These are phyloP conservation scores for Cichorium intybus DNA, from an alignment of 140 eudicot genomes.

Conservation along the genomic window DNA sequence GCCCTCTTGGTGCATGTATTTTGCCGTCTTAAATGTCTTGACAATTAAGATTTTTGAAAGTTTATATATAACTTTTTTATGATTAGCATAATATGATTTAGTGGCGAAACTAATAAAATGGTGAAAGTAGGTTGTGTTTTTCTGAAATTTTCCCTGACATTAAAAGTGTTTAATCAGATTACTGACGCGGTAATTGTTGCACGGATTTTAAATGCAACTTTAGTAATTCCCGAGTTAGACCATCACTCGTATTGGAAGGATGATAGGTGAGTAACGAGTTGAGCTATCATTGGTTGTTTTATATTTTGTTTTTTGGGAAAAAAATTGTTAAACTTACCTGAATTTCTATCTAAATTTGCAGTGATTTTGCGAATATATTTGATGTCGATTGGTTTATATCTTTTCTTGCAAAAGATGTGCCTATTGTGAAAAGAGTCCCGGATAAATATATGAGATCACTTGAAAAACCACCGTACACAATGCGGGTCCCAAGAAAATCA, in stretches of 20 bases:
- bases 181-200: slow-evolving; percentile 99
- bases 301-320: neutral
- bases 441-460: slow-evolving; percentile 89
- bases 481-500: slow-evolving; percentile 98
- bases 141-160: too few species aligned
- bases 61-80: too few species aligned
- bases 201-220: slow-evolving; percentile 86
- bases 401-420: slow-evolving; percentile 79
- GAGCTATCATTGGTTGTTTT: slow-evolving; percentile 2
- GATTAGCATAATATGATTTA: too few species aligned
- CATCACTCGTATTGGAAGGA: slow-evolving; percentile 97
- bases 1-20: too few species aligned
- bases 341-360: slow-evolving; percentile 35
- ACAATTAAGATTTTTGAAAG: too few species aligned
- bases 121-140: too few species aligned
- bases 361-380: slow-evolving; percentile 83
- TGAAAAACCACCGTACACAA: slow-evolving; percentile 93
- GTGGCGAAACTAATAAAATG: too few species aligned
- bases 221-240: slow-evolving; percentile 97
- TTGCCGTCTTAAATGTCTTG: too few species aligned
- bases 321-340: neutral
- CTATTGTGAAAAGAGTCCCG: slow-evolving; percentile 83
- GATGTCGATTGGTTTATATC: slow-evolving; percentile 94
- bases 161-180: too few species aligned
- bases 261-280: slow-evolving; percentile 52